Conservation (phyloP, 352 stramenopile species). For the Globisporangium yorkense region DNA sequence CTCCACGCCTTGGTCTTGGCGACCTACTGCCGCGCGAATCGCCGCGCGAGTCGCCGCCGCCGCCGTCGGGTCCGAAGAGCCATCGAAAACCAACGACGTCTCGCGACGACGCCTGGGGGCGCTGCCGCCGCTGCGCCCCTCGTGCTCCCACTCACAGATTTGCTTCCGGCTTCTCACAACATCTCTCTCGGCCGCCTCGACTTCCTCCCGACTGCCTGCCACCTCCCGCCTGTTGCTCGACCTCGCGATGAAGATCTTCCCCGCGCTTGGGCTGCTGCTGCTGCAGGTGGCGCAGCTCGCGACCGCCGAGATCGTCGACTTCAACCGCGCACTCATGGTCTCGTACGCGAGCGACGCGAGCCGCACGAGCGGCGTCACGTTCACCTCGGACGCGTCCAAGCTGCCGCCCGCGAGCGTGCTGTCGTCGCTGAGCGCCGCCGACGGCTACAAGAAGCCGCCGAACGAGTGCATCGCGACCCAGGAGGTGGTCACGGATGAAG, state of each 20-base stretch:
- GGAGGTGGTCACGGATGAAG: slow-evolving; percentile 6
- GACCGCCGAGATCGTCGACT: slow-evolving; percentile 14
- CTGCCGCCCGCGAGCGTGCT: slow-evolving; percentile 12
- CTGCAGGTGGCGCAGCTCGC: slow-evolving; percentile 7
- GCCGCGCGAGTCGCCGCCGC: too few relatives aligned
- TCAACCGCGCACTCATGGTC: slow-evolving; percentile 17
- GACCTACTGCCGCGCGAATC: too few relatives aligned
- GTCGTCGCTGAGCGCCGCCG: neutral
- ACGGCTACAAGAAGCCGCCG: slow-evolving; percentile 4
- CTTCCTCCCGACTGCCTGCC: neutral
- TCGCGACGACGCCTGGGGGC: too few relatives aligned
- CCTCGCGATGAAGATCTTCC: slow-evolving; percentile 10
- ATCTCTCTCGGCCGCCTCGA: neutral
- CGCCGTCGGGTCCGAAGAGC: too few relatives aligned
- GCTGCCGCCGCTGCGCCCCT: too few relatives aligned
- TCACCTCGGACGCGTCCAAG: slow-evolving; percentile 11
- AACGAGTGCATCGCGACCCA: slow-evolving; percentile 3
- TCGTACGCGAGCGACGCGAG: neutral
- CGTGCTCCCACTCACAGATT: slow-evolving; percentile 1
- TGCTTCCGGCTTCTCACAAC: neutral
- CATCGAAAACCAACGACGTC: too few relatives aligned
- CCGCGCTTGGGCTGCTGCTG: slow-evolving; percentile 8
- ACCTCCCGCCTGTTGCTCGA: too few relatives aligned
- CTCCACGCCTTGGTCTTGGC: too few relatives aligned
- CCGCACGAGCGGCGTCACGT: slow-evolving; percentile 10